A percentile compares a stretch with the other conserved stretches of the same genome.
These are phyloP conservation scores for Trypanosoma rangeli DNA, from an alignment of 208 protist genomes.

Conservation along the genomic window DNA sequence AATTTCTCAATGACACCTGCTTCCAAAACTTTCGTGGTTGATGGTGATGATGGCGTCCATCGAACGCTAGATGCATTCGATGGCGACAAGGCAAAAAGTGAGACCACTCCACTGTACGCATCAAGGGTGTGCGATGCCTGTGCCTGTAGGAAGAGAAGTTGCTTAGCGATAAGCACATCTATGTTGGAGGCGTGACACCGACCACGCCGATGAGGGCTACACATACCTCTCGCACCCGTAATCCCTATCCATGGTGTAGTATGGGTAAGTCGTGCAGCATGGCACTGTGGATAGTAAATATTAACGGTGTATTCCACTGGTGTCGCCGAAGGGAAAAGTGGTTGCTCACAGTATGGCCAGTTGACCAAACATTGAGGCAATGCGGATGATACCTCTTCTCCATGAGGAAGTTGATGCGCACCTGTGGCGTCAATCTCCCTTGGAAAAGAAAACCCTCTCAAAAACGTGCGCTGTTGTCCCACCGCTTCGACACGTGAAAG, in stretches of 20 bases:
- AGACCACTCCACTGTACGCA: constrained; percentile 29
- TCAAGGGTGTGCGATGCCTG: constrained; percentile 12
- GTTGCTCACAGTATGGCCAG: constrained; percentile 95
- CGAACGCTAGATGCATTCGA: constrained; percentile 16
- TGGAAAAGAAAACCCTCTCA: constrained; percentile 23
- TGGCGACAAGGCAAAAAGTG: constrained; percentile 28
- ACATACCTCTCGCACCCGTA: constrained; percentile 15
- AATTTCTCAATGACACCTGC: background rate
- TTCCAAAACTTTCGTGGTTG: background rate
- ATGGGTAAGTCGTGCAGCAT: constrained; percentile 3
- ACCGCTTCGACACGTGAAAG: constrained; percentile 26
- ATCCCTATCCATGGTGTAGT: constrained; percentile 6
- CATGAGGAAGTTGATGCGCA: constrained; percentile 13
- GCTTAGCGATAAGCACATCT: background rate
- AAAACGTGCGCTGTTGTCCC: background rate
- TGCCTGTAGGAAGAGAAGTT: constrained; percentile 14
- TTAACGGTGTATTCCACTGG: constrained; percentile 94
- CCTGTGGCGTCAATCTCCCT: constrained; percentile 24
- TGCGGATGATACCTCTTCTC: background rate
- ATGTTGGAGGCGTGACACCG: background rate
- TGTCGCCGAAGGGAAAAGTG: constrained; percentile 67
- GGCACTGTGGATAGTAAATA: constrained; percentile 32
- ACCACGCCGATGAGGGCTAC: background rate
- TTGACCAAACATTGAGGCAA: constrained; percentile 18
- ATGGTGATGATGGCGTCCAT: background rate